phyloP scores from a whole-genome alignment of 1,284 basidiomycete species.

The Pulchroboletus neoregius region DNA sequence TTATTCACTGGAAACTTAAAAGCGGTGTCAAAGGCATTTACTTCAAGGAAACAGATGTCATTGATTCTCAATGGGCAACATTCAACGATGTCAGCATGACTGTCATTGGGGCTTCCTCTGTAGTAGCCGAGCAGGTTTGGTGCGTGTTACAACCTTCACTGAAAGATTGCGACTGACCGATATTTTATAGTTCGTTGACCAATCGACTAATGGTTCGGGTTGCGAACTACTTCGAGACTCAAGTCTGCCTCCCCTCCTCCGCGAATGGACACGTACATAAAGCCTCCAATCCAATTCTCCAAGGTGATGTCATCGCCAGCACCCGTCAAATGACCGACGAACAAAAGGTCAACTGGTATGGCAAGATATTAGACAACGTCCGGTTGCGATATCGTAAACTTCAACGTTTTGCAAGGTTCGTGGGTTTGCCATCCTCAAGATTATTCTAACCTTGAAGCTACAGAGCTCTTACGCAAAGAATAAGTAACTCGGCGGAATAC shows the following conservation, averaged over 20 bases:
- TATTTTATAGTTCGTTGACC: constrained; percentile 64
- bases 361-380: constrained; percentile 91
- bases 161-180: background rate
- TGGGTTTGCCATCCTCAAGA: constrained; percentile 4
- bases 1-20: constrained; percentile 95
- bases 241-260: constrained; percentile 74
- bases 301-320: constrained; percentile 28
- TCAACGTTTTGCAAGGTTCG: constrained; percentile 86
- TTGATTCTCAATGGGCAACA: constrained; percentile 96
- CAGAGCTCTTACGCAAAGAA: constrained; percentile 79
- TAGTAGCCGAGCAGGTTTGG: constrained; percentile 96
- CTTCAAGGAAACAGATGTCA: constrained; percentile 96
- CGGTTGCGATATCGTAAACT: constrained; percentile 91
- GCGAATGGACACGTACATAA: constrained; percentile 24
- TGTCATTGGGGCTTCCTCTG: constrained; percentile 82
- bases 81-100: constrained; percentile 92
- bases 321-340: constrained; percentile 64
- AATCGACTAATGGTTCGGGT: constrained; percentile 89
- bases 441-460: constrained; percentile 10
- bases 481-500: constrained; percentile 97
- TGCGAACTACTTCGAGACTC: constrained; percentile 90
- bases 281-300: constrained; percentile 21
- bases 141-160: constrained; percentile 36
- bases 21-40: constrained; percentile 89
- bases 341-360: constrained; percentile 86